These are phyloP conservation scores for Wickerhamomyces sydowiorum DNA, from an alignment of 805 yeast species.

Conservation along the genomic window DNA sequence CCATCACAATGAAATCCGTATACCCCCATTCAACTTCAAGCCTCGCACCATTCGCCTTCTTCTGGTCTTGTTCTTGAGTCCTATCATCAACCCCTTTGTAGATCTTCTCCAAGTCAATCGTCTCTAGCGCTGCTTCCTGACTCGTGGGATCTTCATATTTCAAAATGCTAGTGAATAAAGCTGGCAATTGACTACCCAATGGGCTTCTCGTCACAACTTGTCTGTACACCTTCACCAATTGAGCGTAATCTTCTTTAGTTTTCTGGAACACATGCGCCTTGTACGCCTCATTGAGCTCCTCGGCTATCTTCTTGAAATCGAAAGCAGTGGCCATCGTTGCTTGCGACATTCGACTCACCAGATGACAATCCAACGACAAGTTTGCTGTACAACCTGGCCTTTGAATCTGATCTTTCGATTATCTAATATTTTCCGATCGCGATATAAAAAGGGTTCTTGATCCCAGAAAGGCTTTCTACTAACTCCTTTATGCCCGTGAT, in stretches of 20 bases:
- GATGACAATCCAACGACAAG: too few species aligned
- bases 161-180: background rate
- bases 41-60: constrained; percentile 9
- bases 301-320: background rate
- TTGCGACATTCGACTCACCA: too few species aligned
- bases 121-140: constrained; percentile 44
- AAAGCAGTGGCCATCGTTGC: background rate
- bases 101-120: constrained; percentile 53
- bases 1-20: constrained; percentile 54
- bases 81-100: constrained; percentile 55
- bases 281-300: background rate
- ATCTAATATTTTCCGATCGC: too few species aligned
- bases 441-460: background rate
- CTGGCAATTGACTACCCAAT: background rate
- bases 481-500: too few species aligned
- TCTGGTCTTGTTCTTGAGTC: constrained; percentile 25
- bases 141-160: constrained; percentile 15
- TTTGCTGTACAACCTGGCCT: too few species aligned
- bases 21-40: constrained; percentile 29
- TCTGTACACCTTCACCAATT: background rate
- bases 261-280: background rate
- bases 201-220: background rate
- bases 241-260: background rate
- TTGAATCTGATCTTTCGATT: too few species aligned
- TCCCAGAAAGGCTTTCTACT: too few species aligned